A percentile compares a stretch with the other conserved stretches of the same genome.
These are phyloP conservation scores for Euphorbia celastroides DNA, from an alignment of 441 rosid genomes.

Conservation along the genomic window DNA sequence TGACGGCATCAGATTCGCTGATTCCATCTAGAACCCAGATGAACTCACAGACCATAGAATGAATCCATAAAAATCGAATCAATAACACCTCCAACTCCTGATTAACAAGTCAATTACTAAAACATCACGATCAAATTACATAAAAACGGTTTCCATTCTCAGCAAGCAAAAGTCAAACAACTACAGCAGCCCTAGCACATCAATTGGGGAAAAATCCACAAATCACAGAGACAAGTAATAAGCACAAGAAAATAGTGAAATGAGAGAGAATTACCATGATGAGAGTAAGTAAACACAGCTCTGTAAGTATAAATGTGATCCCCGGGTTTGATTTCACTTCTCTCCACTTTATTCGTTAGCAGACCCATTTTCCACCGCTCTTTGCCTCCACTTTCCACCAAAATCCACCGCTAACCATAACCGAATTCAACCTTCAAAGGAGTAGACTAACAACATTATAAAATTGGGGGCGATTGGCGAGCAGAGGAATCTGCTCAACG, in stretches of 20 bases:
- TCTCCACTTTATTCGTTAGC: slow-evolving; percentile 71
- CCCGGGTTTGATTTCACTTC: slow-evolving; percentile 68
- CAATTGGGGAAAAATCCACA: not conserved
- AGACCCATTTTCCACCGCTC: slow-evolving; percentile 53
- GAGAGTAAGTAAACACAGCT: slow-evolving; percentile 90
- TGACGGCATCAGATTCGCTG: not conserved
- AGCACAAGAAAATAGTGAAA: not conserved
- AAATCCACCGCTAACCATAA: not conserved
- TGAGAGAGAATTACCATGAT: slow-evolving; percentile 49
- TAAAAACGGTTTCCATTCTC: not conserved
- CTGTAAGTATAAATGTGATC: slow-evolving; percentile 97
- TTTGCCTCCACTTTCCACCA: not conserved
- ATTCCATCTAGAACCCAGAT: not conserved
- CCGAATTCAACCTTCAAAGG: not conserved
- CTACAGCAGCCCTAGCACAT: not conserved
- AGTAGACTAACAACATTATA: not conserved
- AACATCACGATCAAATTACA: not conserved
- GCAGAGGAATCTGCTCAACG: slow-evolving; percentile 18
- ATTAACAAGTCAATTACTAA: slow-evolving; percentile 1
- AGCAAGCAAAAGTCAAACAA: not conserved
- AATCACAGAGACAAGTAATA: slow-evolving; percentile 8
- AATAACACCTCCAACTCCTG: not conserved
- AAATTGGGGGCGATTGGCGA: slow-evolving; percentile 21
- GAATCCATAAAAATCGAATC: not conserved
- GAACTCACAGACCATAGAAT: not conserved